A percentile compares a stretch with the other conserved stretches of the same genome.
These are phyloP conservation scores for Starmerella riodocensis DNA, from an alignment of 805 yeast genomes.

Conservation along the genomic window DNA sequence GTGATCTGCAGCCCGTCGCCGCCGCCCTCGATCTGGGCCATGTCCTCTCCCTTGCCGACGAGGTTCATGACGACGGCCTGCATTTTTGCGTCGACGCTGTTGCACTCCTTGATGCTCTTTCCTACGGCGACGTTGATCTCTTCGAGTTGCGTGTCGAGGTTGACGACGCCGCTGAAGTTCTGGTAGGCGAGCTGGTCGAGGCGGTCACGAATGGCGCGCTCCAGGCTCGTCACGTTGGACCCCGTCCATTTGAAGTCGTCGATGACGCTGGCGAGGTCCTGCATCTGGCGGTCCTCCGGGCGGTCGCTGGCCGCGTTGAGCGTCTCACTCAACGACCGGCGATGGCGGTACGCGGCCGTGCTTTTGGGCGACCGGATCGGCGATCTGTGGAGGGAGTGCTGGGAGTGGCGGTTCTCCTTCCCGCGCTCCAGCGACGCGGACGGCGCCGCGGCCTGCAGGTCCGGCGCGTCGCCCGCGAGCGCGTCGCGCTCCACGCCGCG, in stretches of 20 bases:
- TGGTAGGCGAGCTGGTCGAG: slow-evolving; percentile 49
- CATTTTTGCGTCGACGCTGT: slow-evolving; percentile 40
- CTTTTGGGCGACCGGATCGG: slow-evolving; percentile 9
- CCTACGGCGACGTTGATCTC: slow-evolving; percentile 33
- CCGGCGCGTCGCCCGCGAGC: no score
- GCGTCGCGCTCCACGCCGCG: no score
- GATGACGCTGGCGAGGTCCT: slow-evolving; percentile 46
- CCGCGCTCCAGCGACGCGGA: background rate
- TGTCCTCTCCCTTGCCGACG: slow-evolving; percentile 51
- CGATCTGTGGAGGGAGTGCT: background rate
- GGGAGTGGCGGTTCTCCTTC: background rate
- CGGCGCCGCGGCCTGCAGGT: background rate
- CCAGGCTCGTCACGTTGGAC: slow-evolving; percentile 42
- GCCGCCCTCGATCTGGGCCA: slow-evolving; percentile 56
- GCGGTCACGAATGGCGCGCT: slow-evolving; percentile 45
- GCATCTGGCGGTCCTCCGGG: slow-evolving; percentile 7
- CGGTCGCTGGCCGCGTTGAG: background rate
- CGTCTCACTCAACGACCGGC: slow-evolving; percentile 5
- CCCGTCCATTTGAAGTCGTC: slow-evolving; percentile 70
- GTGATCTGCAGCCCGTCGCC: slow-evolving; percentile 74
- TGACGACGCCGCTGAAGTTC: slow-evolving; percentile 44
- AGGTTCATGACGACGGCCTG: slow-evolving; percentile 48
- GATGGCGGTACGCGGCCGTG: background rate
- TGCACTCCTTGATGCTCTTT: slow-evolving; percentile 40
- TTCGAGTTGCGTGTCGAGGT: slow-evolving; percentile 35